Percentiles rank a stretch among this genome's conserved stretches.
Evolutionary conservation across 2,329 filamentous ascomycete genomes (phyloP).

Genomic region (Scleromitrula shiraiana): DNA sequence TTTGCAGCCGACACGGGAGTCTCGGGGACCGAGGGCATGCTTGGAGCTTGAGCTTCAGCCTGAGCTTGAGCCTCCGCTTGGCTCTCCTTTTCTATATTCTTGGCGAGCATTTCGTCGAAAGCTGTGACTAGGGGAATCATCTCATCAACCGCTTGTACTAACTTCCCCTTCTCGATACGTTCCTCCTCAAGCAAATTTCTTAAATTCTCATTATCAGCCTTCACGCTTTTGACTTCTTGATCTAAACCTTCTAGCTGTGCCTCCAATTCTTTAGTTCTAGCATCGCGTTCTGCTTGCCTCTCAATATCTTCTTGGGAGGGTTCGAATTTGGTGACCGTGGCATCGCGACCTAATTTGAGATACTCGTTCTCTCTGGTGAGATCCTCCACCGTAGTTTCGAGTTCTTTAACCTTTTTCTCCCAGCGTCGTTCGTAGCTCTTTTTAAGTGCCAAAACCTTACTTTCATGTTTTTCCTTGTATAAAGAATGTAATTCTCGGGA

Average conservation of each 20-base stretch:
- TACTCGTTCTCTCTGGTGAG: slow-evolving; percentile 68
- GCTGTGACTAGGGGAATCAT: slow-evolving; percentile 63
- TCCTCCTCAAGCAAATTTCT: slow-evolving; percentile 62
- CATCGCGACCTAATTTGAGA: slow-evolving; percentile 51
- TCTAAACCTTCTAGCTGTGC: slow-evolving; percentile 63
- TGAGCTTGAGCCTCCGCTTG: not conserved
- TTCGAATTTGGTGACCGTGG: slow-evolving; percentile 51
- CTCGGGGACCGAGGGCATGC: slow-evolving; percentile 19
- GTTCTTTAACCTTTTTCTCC: slow-evolving; percentile 77
- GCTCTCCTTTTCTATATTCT: slow-evolving; percentile 16
- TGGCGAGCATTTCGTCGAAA: slow-evolving; percentile 30
- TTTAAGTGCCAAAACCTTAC: slow-evolving; percentile 85
- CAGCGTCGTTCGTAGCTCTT: slow-evolving; percentile 77
- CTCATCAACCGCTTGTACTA: slow-evolving; percentile 75
- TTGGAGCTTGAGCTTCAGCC: not conserved
- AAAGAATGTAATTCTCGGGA: slow-evolving; percentile 86
- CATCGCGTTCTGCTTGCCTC: slow-evolving; percentile 63
- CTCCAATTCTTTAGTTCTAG: slow-evolving; percentile 74
- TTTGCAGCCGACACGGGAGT: slow-evolving; percentile 14
- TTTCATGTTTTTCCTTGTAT: slow-evolving; percentile 97
- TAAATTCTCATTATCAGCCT: slow-evolving; percentile 60
- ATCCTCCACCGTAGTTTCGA: slow-evolving; percentile 64
- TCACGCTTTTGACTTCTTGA: slow-evolving; percentile 62
- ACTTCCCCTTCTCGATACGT: slow-evolving; percentile 74
- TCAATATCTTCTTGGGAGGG: slow-evolving; percentile 42